These are phyloP conservation scores for Nicotiana attenuata DNA, from an alignment of 257 asterid genomes.

Conservation along the genomic window DNA sequence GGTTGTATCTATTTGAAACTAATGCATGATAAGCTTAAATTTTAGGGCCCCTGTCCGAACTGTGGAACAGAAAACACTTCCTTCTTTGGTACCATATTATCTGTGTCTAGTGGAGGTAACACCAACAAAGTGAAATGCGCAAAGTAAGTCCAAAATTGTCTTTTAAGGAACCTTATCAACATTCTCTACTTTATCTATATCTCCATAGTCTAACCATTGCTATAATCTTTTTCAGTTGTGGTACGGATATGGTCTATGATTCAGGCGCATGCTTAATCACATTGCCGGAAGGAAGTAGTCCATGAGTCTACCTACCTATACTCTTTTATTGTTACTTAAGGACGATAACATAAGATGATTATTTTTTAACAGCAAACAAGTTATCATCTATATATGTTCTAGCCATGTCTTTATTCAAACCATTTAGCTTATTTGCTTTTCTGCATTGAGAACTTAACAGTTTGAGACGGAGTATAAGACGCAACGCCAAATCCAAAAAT, in stretches of 20 bases:
- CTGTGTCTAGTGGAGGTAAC: conserved; percentile 79
- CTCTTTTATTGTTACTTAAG: not conserved
- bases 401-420: too few species aligned
- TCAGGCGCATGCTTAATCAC: conserved; percentile 40
- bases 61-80: conserved; percentile 94
- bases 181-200: not conserved
- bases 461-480: too few species aligned
- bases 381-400: too few species aligned
- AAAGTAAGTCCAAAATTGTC: conserved; percentile 41
- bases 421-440: too few species aligned
- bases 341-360: conserved; percentile 4
- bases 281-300: conserved; percentile 38
- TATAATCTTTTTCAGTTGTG: conserved; percentile 25
- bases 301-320: conserved; percentile 28
- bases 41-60: conserved; percentile 95
- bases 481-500: too few species aligned
- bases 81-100: conserved; percentile 88
- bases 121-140: conserved; percentile 66
- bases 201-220: not conserved
- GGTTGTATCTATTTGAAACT: not conserved
- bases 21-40: not conserved
- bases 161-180: not conserved
- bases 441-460: too few species aligned
- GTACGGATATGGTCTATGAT: conserved; percentile 30
- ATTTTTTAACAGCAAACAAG: too few species aligned